Evolutionary conservation across 2,329 filamentous ascomycete genomes (phyloP), one percentile per base, ranked within the genome.

Genomic region (Trichoderma asperellum): DNA sequence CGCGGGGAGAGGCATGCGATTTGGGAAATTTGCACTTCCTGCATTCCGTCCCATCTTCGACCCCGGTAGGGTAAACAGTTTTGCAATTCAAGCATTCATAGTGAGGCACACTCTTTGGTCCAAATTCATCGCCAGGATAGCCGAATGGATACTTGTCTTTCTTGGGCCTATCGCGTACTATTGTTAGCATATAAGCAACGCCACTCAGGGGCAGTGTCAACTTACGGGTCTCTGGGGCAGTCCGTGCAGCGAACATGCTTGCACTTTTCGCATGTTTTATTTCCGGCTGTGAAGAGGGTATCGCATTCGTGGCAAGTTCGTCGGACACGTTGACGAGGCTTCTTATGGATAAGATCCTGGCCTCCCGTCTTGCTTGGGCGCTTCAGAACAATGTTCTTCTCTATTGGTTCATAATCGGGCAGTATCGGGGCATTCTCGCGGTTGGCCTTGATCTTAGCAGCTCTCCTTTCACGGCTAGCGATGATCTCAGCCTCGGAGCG

Each of bases 201-300:
- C 10, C n/a, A 12, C 12, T 52, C 43, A 18, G 6, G 14, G 1
- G 12, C 1, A 57, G 16, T 21, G 29, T 68, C 47, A 65, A 89
- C 91, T 78, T 87, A 93, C 86, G 93, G 93, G 75, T 93, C 89
- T 74, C 93, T 85, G 34, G 92, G 92, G 78, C 93, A 96, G 76
- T 91, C 91, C 49, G 89, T 92, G 82, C 93, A 97, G 66, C 92
- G 89, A 63, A 85, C 78, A 78, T 97, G 94, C 34, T 84, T 81
- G 79, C 94, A 97, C 49, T 83, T 84, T 8, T 83, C 79, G 77
- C 94, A 97, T 0, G 76, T 87, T 81, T 90, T 92, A 70, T 80
- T 83, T 37, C 85, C 83, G 6, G 83, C 76, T 1, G 80, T 78
- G 76, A 94, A 96, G 1, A 90, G 76, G 2, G 83, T 86, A 58